Percentiles rank a stretch among this genome's conserved stretches.
Conservation (phyloP, 805 yeast genomes). For the Saccharomycopsis guyanensis region DNA sequence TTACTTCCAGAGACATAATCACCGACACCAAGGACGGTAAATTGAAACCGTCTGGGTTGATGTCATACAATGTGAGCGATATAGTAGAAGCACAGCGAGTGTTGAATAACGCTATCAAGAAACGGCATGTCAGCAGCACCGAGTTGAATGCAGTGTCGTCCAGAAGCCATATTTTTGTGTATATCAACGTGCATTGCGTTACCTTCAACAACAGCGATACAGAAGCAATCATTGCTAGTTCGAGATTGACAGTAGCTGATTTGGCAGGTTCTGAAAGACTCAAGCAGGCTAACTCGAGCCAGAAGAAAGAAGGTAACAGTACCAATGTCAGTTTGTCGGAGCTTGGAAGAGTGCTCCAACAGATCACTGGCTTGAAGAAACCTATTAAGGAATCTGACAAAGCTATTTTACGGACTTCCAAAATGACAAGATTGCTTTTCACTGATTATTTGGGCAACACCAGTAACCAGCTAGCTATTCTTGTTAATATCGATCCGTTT, state of each 20-base stretch:
- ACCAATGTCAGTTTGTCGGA: conserved; percentile 43
- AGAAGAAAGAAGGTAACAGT: conserved; percentile 40
- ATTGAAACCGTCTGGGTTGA: conserved; percentile 35
- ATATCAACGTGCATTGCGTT: conserved; percentile 31
- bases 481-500: conserved; percentile 34
- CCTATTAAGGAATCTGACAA: conserved; percentile 25
- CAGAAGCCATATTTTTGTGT: conserved; percentile 45
- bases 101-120: conserved; percentile 32
- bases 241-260: conserved; percentile 43
- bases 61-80: conserved; percentile 22
- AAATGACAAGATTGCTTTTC: conserved; percentile 41
- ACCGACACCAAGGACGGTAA: conserved; percentile 38
- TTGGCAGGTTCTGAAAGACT: conserved; percentile 49
- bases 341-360: conserved; percentile 41
- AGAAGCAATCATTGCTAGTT: conserved; percentile 20
- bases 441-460: conserved; percentile 34
- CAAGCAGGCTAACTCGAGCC: conserved; percentile 32
- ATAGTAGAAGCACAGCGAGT: conserved; percentile 31
- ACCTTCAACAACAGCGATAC: conserved; percentile 7
- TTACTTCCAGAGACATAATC: conserved; percentile 31
- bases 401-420: conserved; percentile 40
- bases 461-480: conserved; percentile 27
- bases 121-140: conserved; percentile 38
- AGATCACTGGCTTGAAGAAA: conserved; percentile 26
- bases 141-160: conserved; percentile 38